Conservation (phyloP, 106 monocot species). For the Chionographis japonica region DNA sequence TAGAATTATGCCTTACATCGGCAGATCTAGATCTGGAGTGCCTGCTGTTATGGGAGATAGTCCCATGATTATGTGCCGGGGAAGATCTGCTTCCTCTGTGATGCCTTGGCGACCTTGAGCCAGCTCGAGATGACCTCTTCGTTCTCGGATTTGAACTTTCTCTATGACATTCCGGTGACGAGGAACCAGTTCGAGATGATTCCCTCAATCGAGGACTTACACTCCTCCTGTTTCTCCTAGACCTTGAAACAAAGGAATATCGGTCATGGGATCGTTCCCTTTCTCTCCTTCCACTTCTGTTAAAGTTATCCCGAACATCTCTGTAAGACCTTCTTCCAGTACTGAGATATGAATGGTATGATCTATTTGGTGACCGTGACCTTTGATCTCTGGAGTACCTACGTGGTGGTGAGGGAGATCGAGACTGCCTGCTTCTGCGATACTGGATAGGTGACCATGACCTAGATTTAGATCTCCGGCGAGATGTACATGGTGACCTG, state of each 20-base stretch:
- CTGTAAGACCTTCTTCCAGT: conserved; percentile 49
- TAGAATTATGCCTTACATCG: too few species aligned
- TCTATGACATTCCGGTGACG: conserved; percentile 33
- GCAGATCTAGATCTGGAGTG: conserved; percentile 27
- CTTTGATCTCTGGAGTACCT: conserved; percentile 45
- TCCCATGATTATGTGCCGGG: conserved; percentile 29
- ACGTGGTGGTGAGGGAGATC: conserved; percentile 58
- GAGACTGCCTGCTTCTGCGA: conserved; percentile 56
- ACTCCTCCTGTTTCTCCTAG: too few species aligned
- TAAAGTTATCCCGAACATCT: conserved; percentile 51
- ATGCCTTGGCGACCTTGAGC: conserved; percentile 59
- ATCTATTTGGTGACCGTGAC: conserved; percentile 68
- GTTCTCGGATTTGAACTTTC: conserved; percentile 41
- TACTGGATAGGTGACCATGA: conserved; percentile 84
- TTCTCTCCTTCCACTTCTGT: conserved; percentile 44
- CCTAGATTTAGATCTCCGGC: conserved; percentile 53
- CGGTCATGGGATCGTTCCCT: conserved; percentile 56
- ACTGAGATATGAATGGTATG: conserved; percentile 20
- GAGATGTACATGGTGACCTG: conserved; percentile 64
- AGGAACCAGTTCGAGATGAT: too few species aligned
- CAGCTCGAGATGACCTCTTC: conserved; percentile 40
- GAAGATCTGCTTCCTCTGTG: conserved; percentile 53
- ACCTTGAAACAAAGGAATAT: conserved; percentile 16
- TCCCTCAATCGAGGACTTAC: not conserved
- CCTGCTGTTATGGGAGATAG: conserved; percentile 25